Base-by-base conservation (phyloP, 208 protist genomes). In the Porcisia hertigi region DNA sequence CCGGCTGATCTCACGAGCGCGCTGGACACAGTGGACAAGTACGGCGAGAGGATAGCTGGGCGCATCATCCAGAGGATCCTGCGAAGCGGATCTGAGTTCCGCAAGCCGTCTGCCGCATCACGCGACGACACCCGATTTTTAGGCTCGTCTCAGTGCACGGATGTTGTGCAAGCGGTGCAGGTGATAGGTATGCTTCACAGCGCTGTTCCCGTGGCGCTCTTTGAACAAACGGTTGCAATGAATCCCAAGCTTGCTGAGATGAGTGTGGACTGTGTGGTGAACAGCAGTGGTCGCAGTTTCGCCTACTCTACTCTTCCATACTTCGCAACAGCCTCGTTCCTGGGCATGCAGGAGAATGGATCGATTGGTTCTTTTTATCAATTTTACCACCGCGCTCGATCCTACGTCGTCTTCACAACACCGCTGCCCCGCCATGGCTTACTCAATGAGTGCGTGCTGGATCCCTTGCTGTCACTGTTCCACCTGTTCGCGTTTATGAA, bases 1-100 rank as follows among this genome's bases (percentile, higher is more conserved):
- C 89, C 90, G 52, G 78, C 83, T 0, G 92, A 96, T 59, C 84
- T 96, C 52, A 81, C 82, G 23, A 81, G 92, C 54, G 89, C 92
- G 11, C 70, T 96, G 53, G 83, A 89, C 36, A 92, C 87, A 8
- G 86, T 96, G 30, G 88, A 92, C 64, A 77, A 75, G 58, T 93
- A 93, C 62, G 86, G 90, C 30, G 86, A 91, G 65, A 74, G 82
- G n/a, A 86, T 96, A 53, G 73, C 76, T 18, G 77, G 87, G 5
- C 81, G 88, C 39, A 74, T 96, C 30, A 73, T 96, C 66, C 89
- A 93, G 57, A 77, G 81, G 63, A 86, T 96, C 34, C 73, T 86
- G 49, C 76, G 86, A 49, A 63, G 73, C 6, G 74, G 81, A 30
- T 76, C 79, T 23, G 72, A 89, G 45, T 88, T 81, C 71, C 77